These are phyloP conservation scores for Metarhizium brunneum DNA, from an alignment of 2,329 filamentous ascomycete species.

Conservation along the genomic window DNA sequence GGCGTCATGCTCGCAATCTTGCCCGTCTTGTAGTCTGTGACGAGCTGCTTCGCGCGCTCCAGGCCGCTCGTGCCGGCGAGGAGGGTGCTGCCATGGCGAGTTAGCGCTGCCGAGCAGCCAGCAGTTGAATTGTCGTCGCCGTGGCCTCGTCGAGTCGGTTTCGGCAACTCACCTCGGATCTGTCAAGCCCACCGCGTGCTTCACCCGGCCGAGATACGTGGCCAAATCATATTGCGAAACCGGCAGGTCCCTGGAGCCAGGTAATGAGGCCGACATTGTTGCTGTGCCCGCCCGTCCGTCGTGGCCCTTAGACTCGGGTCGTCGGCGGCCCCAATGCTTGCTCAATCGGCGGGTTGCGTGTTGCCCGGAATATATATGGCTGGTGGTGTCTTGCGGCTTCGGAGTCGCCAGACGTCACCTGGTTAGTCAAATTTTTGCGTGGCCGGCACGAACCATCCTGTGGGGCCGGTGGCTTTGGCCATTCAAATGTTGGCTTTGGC, in stretches of 20 bases:
- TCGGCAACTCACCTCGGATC: constrained; percentile 69
- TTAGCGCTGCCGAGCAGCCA: too few species aligned
- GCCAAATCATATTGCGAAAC: constrained; percentile 84
- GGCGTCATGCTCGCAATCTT: constrained; percentile 73
- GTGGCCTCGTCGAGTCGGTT: too few species aligned
- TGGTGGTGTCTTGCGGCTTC: too few species aligned
- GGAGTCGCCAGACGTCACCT: too few species aligned
- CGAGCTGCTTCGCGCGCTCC: constrained; percentile 73
- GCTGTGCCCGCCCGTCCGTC: not conserved
- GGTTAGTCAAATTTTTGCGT: too few species aligned
- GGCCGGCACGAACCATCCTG: too few species aligned
- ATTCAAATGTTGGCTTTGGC: too few species aligned
- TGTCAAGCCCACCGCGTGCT: constrained; percentile 79
- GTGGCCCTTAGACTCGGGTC: not conserved
- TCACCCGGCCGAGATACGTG: constrained; percentile 92
- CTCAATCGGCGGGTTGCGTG: not conserved
- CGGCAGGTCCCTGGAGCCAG: constrained; percentile 70
- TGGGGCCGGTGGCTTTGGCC: too few species aligned
- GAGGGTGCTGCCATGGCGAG: constrained; percentile 56
- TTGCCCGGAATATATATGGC: too few species aligned
- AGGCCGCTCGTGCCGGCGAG: constrained; percentile 70
- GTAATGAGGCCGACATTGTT: constrained; percentile 55
- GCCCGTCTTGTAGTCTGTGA: constrained; percentile 81
- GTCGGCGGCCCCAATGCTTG: not conserved
- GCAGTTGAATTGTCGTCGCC: too few species aligned